A percentile compares a stretch with the other conserved stretches of the same genome.
phyloP scores from a whole-genome alignment of 2,329 filamentous ascomycete species.

The Elsinoe arachidis region DNA sequence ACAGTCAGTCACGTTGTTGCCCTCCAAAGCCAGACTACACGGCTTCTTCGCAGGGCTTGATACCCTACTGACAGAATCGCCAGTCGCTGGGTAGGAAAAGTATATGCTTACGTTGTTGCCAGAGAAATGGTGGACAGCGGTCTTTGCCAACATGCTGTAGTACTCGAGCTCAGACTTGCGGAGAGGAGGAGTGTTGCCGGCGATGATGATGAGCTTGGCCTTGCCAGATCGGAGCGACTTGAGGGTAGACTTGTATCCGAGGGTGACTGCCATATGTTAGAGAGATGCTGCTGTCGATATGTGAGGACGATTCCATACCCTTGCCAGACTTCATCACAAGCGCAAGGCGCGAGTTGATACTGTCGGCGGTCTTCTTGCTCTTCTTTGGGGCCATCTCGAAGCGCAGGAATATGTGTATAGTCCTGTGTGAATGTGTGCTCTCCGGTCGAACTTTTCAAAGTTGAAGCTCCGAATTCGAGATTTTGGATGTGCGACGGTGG shows the following conservation, averaged over 20 bases:
- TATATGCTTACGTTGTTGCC: conserved; percentile 85
- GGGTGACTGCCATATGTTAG: conserved; percentile 56
- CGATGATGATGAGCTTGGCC: conserved; percentile 96
- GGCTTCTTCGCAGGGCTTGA: conserved; percentile 30
- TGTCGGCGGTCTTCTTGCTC: conserved; percentile 78
- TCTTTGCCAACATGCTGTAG: conserved; percentile 89
- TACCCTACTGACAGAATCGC: conserved; percentile 21
- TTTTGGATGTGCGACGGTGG: conserved; percentile 11
- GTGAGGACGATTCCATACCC: conserved; percentile 16
- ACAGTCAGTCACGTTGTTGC: conserved; percentile 50
- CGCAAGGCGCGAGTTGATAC: conserved; percentile 62
- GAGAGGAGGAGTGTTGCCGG: conserved; percentile 93
- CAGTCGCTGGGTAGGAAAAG: conserved; percentile 27
- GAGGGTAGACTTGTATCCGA: conserved; percentile 83
- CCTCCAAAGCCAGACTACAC: conserved; percentile 71
- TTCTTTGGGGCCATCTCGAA: conserved; percentile 65
- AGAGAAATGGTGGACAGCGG: conserved; percentile 91
- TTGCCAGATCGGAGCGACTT: conserved; percentile 91
- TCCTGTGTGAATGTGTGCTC: conserved; percentile 15
- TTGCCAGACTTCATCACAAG: conserved; percentile 64
- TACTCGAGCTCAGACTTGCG: conserved; percentile 82
- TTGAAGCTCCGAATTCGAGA: conserved; percentile 6
- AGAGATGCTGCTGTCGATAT: conserved; percentile 14
- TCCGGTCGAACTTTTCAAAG: conserved; percentile 14
- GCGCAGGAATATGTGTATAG: conserved; percentile 19